Evolutionary conservation across 2,329 filamentous ascomycete genomes (phyloP), one percentile per base, ranked within the genome.

Genomic region (Phyllachora maydis): DNA sequence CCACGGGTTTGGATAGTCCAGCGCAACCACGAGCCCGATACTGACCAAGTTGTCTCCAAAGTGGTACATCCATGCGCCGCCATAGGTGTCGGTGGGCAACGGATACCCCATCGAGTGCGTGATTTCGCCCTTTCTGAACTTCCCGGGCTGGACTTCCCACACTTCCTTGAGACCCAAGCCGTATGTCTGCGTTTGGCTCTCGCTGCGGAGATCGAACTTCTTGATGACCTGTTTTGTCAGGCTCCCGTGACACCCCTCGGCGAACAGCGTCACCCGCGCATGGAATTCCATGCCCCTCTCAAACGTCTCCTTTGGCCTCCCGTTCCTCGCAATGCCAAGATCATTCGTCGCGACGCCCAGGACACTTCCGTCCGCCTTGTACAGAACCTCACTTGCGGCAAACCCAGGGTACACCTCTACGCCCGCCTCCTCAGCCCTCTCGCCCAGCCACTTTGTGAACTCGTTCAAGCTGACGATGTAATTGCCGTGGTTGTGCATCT

Each of bases 271-370:
- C 23, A 88, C 72, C 28, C 76, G 63, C 5, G 88, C 85, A 41
- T 92, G 82, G 45, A 98, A 98, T 51, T 92, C 88, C 88, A 98
- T 98, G 29, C 88, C 88, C 30, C 88, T 66, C 57, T 95, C 83
- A 40, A 93, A 98, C 5, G 62, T 72, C 26, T 88, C 76, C 54
- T 91, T 93, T 17, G 83, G 68, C 45, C 74, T 75, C 18, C 85
- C 85, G 37, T 76, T 65, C 26, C 82, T 65, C 7, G 63, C 71
- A 29, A 98, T 65, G 18, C 88, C 88, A 12, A 93, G 55, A 41
- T 98, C 88, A 41, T 95, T 95, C 22, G 88, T 98, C 11, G 88
- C 88, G 19, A 98, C 85, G 33, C 88, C 88, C 47, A 72, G 73
- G 24, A 98, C 88, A 2, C 78, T 78, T 3, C 85, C 85, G 43